Evolutionary conservation across 768 basidiomycete genomes (phyloP).

Genomic region (Austroboletus eburneus): DNA sequence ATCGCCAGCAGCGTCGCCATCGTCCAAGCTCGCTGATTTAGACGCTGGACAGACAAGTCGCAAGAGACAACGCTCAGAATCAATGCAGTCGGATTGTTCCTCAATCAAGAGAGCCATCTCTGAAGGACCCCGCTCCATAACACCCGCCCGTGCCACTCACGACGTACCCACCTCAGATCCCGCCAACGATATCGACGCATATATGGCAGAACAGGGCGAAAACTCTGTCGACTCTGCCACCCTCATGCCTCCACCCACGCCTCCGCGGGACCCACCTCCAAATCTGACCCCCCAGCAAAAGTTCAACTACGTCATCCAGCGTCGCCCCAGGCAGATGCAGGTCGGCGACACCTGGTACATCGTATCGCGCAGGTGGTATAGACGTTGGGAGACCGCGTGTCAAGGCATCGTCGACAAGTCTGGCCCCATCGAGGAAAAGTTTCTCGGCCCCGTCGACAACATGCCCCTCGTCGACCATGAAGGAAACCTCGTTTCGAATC

Average conservation of each 20-base stretch:
- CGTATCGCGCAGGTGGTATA: conserved; percentile 67
- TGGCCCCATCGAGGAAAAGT: conserved; percentile 53
- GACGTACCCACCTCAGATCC: conserved; percentile 33
- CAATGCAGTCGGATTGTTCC: conserved; percentile 71
- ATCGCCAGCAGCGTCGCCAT: conserved; percentile 40
- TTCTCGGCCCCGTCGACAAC: conserved; percentile 77
- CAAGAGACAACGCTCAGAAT: conserved; percentile 72
- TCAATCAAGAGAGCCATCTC: conserved; percentile 80
- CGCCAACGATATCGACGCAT: conserved; percentile 60
- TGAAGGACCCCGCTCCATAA: conserved; percentile 51
- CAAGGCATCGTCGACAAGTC: conserved; percentile 66
- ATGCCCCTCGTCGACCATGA: conserved; percentile 53
- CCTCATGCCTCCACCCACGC: conserved; percentile 24
- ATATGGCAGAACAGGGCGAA: conserved; percentile 60
- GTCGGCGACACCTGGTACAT: conserved; percentile 78
- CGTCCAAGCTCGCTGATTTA: conserved; percentile 36
- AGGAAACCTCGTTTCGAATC: conserved; percentile 39
- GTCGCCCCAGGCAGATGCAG: conserved; percentile 47
- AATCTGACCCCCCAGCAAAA: conserved; percentile 43
- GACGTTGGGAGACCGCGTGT: conserved; percentile 70
- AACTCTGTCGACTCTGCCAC: conserved; percentile 18
- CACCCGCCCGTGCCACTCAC: conserved; percentile 23
- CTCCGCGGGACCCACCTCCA: conserved; percentile 19
- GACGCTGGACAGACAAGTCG: conserved; percentile 35
- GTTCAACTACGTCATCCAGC: conserved; percentile 44